Percentiles rank a stretch among this genome's conserved stretches.
Conservation (phyloP, 2,329 filamentous ascomycete genomes). For the Fonsecaea monophora region DNA sequence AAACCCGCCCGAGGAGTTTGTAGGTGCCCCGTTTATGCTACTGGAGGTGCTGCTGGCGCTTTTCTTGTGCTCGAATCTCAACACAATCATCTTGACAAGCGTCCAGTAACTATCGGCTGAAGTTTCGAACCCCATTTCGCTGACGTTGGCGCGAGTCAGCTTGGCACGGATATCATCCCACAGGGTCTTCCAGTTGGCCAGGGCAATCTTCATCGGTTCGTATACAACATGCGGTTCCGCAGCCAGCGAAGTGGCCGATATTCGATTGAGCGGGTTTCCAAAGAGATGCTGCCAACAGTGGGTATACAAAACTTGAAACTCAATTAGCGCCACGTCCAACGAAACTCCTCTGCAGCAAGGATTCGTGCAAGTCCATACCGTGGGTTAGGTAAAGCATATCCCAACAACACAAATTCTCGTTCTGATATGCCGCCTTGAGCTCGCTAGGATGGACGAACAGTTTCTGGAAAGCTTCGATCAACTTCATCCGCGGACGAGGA, state of each 20-base stretch:
- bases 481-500: slow-evolving; percentile 45
- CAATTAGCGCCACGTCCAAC: not conserved
- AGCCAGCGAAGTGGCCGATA: slow-evolving; percentile 27
- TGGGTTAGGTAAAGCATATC: slow-evolving; percentile 54
- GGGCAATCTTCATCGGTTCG: slow-evolving; percentile 46
- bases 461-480: slow-evolving; percentile 49
- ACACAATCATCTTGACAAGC: slow-evolving; percentile 31
- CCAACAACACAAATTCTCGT: slow-evolving; percentile 43
- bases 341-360: not conserved
- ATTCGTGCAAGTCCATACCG: slow-evolving; percentile 42
- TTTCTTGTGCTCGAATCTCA: slow-evolving; percentile 29
- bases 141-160: slow-evolving; percentile 45
- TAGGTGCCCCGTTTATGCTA: slow-evolving; percentile 7
- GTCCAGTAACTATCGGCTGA: slow-evolving; percentile 38
- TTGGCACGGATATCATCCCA: slow-evolving; percentile 47
- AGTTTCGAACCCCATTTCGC: slow-evolving; percentile 48
- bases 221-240: slow-evolving; percentile 17
- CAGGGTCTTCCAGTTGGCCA: slow-evolving; percentile 49
- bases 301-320: slow-evolving; percentile 46
- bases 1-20: not conserved
- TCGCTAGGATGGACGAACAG: slow-evolving; percentile 44
- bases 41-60: slow-evolving; percentile 10
- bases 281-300: slow-evolving; percentile 52
- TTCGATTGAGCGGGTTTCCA: slow-evolving; percentile 43
- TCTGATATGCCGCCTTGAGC: slow-evolving; percentile 25